Percentiles rank a stretch among this genome's conserved stretches.
Conservation (phyloP, 768 basidiomycete genomes). For the Serendipita vermifera region DNA sequence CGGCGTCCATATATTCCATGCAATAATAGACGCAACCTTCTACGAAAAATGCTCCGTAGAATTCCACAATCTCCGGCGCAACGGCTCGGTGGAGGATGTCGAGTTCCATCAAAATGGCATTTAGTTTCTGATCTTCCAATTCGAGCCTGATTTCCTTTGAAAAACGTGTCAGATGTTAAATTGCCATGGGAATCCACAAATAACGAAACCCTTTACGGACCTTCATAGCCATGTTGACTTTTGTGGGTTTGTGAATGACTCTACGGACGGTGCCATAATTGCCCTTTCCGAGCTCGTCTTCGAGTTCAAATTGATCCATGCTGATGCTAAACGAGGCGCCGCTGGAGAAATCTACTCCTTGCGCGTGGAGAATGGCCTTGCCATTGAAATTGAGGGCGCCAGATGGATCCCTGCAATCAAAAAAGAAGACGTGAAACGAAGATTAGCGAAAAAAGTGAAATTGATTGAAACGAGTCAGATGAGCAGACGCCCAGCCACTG, state of each 20-base stretch:
- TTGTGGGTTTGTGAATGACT: slow-evolving; percentile 86
- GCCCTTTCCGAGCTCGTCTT: slow-evolving; percentile 89
- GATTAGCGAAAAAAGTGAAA: slow-evolving; percentile 11
- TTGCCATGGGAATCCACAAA: too few relatives aligned
- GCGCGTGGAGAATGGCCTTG: slow-evolving; percentile 83
- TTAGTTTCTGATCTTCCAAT: slow-evolving; percentile 83
- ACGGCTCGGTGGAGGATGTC: slow-evolving; percentile 92
- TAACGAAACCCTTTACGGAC: slow-evolving; percentile 31
- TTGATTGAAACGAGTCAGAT: slow-evolving; percentile 5
- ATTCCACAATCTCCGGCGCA: slow-evolving; percentile 88
- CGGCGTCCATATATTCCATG: slow-evolving; percentile 99
- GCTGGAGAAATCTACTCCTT: slow-evolving; percentile 79
- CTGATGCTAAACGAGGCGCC: slow-evolving; percentile 88
- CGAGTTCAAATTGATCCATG: slow-evolving; percentile 81
- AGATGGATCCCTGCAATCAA: slow-evolving; percentile 67
- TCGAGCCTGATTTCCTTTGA: slow-evolving; percentile 91
- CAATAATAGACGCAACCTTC: slow-evolving; percentile 99
- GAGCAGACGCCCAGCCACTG: slow-evolving; percentile 11
- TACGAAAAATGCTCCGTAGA: slow-evolving; percentile 98
- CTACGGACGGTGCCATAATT: slow-evolving; percentile 98
- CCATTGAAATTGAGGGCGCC: slow-evolving; percentile 89
- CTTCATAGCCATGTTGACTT: slow-evolving; percentile 98
- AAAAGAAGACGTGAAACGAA: slow-evolving; percentile 4
- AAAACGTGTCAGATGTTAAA: slow-evolving; percentile 4
- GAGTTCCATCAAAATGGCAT: slow-evolving; percentile 96